A percentile compares a stretch with the other conserved stretches of the same genome.
Conservation (phyloP, 768 basidiomycete species). For the Tricholoma sp. region DNA sequence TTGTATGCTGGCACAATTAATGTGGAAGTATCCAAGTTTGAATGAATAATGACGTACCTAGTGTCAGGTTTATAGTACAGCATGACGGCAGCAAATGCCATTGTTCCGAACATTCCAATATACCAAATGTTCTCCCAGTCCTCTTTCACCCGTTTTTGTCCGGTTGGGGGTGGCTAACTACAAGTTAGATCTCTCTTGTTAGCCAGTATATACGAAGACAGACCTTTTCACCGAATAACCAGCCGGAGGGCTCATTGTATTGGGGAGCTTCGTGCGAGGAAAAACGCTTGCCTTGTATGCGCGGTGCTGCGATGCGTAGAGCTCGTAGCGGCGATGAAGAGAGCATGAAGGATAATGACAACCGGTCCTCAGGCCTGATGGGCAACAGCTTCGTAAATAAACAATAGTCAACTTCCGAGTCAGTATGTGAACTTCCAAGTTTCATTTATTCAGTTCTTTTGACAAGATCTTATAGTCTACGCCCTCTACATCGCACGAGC, state of each 20-base stretch:
- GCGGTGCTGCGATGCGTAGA: slow-evolving; percentile 33
- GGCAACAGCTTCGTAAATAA: slow-evolving; percentile 10
- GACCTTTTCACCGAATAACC: slow-evolving; percentile 88
- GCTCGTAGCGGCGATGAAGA: slow-evolving; percentile 46
- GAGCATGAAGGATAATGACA: slow-evolving; percentile 30
- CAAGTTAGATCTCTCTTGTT: background rate
- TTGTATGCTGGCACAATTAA: slow-evolving; percentile 58
- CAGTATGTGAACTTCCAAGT: background rate
- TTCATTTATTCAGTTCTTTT: slow-evolving; percentile 15
- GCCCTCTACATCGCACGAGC: slow-evolving; percentile 23
- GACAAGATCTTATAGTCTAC: slow-evolving; percentile 45
- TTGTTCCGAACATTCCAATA: slow-evolving; percentile 84
- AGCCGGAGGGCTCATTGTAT: slow-evolving; percentile 86
- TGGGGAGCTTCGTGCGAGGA: slow-evolving; percentile 77
- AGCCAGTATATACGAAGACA: slow-evolving; percentile 10
- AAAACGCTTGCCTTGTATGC: slow-evolving; percentile 39
- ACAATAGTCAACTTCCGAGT: slow-evolving; percentile 7
- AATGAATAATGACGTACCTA: slow-evolving; percentile 47
- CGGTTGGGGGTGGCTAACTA: slow-evolving; percentile 64
- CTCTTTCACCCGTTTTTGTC: slow-evolving; percentile 83
- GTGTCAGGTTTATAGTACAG: slow-evolving; percentile 93
- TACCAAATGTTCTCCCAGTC: slow-evolving; percentile 92
- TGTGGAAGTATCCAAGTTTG: background rate
- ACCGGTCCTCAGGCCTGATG: too few relatives aligned
- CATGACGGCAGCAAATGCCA: slow-evolving; percentile 69